Conservation (phyloP, 495 filamentous ascomycete species). For the Tuber magnatum region DNA sequence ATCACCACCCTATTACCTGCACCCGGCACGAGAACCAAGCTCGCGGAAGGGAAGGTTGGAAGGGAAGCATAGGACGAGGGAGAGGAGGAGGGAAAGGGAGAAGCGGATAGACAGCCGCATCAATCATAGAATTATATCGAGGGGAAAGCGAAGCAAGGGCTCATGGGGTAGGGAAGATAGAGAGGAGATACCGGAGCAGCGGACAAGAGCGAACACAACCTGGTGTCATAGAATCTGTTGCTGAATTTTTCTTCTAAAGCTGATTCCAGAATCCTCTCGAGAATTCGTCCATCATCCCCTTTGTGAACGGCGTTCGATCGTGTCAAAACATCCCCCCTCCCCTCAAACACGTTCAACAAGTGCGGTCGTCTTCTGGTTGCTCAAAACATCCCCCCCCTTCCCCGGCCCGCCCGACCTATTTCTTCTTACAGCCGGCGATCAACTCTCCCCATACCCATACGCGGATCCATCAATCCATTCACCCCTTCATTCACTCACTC, state of each 20-base stretch:
- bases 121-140: neutral
- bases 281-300: neutral
- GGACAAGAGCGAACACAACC: neutral
- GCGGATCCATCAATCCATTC: neutral
- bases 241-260: conserved; percentile 4
- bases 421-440: neutral
- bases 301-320: neutral
- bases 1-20: neutral
- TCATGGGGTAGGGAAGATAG: neutral
- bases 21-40: neutral
- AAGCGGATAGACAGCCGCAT: neutral
- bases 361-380: neutral
- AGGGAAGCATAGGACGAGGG: neutral
- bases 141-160: neutral
- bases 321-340: neutral
- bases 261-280: neutral
- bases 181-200: neutral
- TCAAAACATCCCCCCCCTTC: neutral
- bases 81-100: neutral
- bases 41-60: neutral
- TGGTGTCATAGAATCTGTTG: neutral
- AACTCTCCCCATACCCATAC: neutral
- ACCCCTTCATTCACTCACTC: neutral
- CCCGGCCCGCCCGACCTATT: neutral
- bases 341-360: neutral